Evolutionary conservation across 2,329 filamentous ascomycete genomes (phyloP), one percentile per base, ranked within the genome.

Genomic region (Scedosporium minutisporum): DNA sequence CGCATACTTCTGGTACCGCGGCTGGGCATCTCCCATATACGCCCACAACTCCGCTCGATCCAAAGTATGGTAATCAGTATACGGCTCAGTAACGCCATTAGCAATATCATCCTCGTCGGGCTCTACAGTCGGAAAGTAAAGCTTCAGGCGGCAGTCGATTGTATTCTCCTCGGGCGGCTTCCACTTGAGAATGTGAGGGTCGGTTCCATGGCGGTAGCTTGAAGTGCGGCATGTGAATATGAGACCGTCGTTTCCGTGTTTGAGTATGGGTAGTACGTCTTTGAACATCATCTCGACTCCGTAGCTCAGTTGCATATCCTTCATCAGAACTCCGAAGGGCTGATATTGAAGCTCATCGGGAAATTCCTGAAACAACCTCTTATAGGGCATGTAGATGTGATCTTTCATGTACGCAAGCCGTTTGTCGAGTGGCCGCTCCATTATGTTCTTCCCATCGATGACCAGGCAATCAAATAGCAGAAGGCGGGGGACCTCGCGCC

Each of bases 211-310:
- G 68, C 88, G 87, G 78, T 99, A 99, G 9, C 88, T 83, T 18
- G 90, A 91, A 68, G 86, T 88, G 66, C 90, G 87, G 76, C 93
- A 96, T n/a, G 95, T 97, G 76, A 97, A 99, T 71, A 99, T 96
- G 57, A 99, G 82, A 5, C 95, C 95, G 73, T 99, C 95, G 73
- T 97, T 97, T 65, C 93, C 93, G 72, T 99, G 95, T 67, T 87
- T 88, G 42, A 99, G 83, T 51, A 82, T 86, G 1, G 92, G 93
- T 29, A 97, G 85, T 55, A 96, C 85, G 63, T 93, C 83, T 67
- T 87, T 85, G 78, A 99, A 96, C 88, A 97, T 96, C 84, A 90
- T 90, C 71, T 91, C 87, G 64, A 96, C 87, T 57, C 87, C 91
- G 76, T 99, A 99, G 58, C 87, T 87, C 68, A 95, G 84, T 74